phyloP scores from a whole-genome alignment of 129 eudicot genomes.

The Logfia minima region DNA sequence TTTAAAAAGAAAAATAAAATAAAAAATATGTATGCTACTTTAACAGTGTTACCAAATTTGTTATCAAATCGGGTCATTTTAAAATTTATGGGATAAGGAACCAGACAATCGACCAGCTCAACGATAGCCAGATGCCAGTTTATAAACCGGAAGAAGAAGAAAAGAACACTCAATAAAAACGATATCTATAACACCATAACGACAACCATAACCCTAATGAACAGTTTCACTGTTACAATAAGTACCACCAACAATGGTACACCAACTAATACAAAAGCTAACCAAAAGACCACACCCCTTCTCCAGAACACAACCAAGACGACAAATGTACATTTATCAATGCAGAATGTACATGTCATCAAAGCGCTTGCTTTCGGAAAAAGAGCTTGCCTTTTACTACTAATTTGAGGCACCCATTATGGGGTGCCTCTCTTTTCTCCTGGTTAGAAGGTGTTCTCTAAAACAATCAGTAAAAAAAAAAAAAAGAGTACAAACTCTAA shows the following conservation, averaged over 20 bases:
- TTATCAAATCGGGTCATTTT: too few species aligned
- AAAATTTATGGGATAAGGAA: neutral
- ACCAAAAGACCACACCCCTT: slow-evolving; percentile 13
- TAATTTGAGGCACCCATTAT: slow-evolving; percentile 26
- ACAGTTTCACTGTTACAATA: slow-evolving; percentile 30
- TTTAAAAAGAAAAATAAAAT: too few species aligned
- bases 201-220: slow-evolving; percentile 26
- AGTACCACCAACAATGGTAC: slow-evolving; percentile 37
- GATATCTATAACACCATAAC: neutral
- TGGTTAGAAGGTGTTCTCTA: slow-evolving; percentile 25
- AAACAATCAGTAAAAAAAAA: slow-evolving; percentile 41
- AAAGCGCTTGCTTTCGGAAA: neutral
- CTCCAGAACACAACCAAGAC: neutral
- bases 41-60: too few species aligned
- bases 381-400: slow-evolving; percentile 24
- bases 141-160: neutral
- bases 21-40: neutral
- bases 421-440: slow-evolving; percentile 26
- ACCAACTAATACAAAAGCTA: slow-evolving; percentile 24
- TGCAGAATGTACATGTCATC: slow-evolving; percentile 28
- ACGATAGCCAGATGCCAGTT: neutral
- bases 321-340: slow-evolving; percentile 23
- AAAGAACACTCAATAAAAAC: neutral
- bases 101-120: too few species aligned
- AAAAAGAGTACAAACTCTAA: slow-evolving; percentile 36